Evolutionary conservation across 257 asterid genomes (phyloP).

Genomic region (Leonotis leonurus): DNA sequence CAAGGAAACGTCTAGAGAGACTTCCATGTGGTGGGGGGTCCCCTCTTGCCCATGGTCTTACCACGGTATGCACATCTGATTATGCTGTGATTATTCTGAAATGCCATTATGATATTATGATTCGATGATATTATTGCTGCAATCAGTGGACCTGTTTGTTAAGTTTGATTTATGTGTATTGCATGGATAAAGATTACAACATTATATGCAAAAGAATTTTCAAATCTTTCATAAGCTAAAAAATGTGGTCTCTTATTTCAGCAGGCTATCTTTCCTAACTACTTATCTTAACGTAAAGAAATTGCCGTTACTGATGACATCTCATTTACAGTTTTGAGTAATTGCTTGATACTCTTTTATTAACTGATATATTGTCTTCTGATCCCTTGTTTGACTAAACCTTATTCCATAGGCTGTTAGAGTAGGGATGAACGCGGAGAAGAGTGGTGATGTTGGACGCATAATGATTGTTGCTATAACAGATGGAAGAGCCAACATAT

Average conservation of each 20-base stretch:
- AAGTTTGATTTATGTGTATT: neutral
- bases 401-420: constrained; percentile 65
- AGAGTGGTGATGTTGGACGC: constrained; percentile 97
- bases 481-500: constrained; percentile 96
- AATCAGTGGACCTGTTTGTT: neutral
- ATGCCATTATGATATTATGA: neutral
- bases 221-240: neutral
- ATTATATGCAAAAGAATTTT: neutral
- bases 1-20: constrained; percentile 95
- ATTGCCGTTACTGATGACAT: neutral
- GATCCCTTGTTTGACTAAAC: neutral
- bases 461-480: constrained; percentile 94
- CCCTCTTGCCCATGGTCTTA: constrained; percentile 98
- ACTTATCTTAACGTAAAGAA: neutral
- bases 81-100: neutral
- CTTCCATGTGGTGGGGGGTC: constrained; percentile 99
- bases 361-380: neutral
- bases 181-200: neutral
- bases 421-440: constrained; percentile 96
- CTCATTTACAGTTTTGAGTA: neutral
- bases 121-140: neutral
- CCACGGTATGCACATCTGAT: constrained; percentile 48
- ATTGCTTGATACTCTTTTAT: neutral
- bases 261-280: neutral
- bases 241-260: neutral